Base-by-base conservation (phyloP, 306 rosid species). In the Citrullus mucosospermus region DNA sequence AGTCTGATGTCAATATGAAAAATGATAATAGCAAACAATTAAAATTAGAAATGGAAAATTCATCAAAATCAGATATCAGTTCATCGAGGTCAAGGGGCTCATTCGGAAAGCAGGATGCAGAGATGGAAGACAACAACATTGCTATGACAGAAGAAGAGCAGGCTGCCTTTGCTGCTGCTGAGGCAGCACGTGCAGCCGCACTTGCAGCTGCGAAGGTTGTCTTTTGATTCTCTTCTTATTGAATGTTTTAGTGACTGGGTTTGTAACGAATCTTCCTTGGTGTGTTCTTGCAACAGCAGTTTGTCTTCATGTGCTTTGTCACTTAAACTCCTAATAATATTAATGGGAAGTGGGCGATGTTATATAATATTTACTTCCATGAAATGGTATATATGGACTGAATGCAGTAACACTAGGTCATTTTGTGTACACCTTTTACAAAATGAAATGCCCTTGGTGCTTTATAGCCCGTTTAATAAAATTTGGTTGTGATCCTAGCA, bases 161-260 rank as follows among this genome's bases (percentile, higher is more conserved):
- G 83, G 91, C 97, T 85, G 99, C 99, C 51, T 71, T 96, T 75
- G 96, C 94, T 79, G 99, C 94, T 71, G 99, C 98, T 71, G 98
- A 92, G 88, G 96, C 93, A 79, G 99, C 99, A 78, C 97, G 92
- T 60, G 90, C 94, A 65, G 90, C 93, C 39, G 99, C 98, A 46
- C 83, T 90, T 87, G 99, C 98, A 80, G 98, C 98, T 90, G 98
- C 93, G 54, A 85, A 91, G 99, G 99, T 96, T 83, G 69, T 78
- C 79, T 78, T 62, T 78, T 72, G 67, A 48, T 44, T 75, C 54
- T 71, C 60, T 43, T 25, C 71, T 80, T 62, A 50, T 20, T 76
- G 55, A 50, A 51, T n/a, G 15, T 65, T 34, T 46, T 48, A 43
- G 25, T 30, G 59, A 6, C 59, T 59, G 72, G 43, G 73, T 44